Percentiles rank a stretch among this genome's conserved stretches.
These are phyloP conservation scores for Pezizomycotina sp. DNA, from an alignment of 2,329 filamentous ascomycete species.

Conservation along the genomic window DNA sequence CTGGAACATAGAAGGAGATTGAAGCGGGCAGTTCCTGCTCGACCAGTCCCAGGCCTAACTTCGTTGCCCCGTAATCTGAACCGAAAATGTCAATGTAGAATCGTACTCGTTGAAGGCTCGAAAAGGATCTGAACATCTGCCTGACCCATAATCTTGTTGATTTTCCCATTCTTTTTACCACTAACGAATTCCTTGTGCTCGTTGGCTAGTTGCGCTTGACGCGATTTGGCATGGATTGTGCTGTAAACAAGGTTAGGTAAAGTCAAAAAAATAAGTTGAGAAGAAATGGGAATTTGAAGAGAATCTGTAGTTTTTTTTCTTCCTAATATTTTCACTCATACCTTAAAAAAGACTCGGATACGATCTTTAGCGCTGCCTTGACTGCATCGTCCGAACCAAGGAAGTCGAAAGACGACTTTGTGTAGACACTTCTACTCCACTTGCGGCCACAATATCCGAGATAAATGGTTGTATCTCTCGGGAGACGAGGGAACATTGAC, in stretches of 20 bases:
- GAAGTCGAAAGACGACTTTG: conserved; percentile 83
- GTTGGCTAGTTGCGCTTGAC: conserved; percentile 96
- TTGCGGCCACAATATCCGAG: conserved; percentile 88
- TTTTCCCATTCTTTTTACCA: conserved; percentile 99
- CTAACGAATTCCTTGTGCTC: conserved; percentile 99
- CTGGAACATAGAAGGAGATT: conserved; percentile 96
- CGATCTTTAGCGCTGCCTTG: conserved; percentile 84
- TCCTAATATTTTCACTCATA: too few relatives aligned
- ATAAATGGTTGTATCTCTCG: conserved; percentile 77
- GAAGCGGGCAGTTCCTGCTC: conserved; percentile 99
- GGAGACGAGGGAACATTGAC: conserved; percentile 30
- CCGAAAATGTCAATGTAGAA: conserved; percentile 96
- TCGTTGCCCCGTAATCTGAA: conserved; percentile 81
- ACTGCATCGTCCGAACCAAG: conserved; percentile 93
- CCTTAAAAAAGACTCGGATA: conserved; percentile 79
- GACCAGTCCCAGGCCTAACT: conserved; percentile 77
- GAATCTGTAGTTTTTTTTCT: too few relatives aligned
- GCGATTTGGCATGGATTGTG: conserved; percentile 76
- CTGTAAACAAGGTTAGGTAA: conserved; percentile 2
- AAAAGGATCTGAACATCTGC: conserved; percentile 97
- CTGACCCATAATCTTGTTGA: conserved; percentile 99
- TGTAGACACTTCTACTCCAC: conserved; percentile 82
- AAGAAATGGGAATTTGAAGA: too few relatives aligned
- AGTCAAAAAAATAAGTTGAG: too few relatives aligned
- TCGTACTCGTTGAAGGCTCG: conserved; percentile 98